phyloP scores from a whole-genome alignment of 768 basidiomycete genomes.

The Chlorophyllum brunneum region DNA sequence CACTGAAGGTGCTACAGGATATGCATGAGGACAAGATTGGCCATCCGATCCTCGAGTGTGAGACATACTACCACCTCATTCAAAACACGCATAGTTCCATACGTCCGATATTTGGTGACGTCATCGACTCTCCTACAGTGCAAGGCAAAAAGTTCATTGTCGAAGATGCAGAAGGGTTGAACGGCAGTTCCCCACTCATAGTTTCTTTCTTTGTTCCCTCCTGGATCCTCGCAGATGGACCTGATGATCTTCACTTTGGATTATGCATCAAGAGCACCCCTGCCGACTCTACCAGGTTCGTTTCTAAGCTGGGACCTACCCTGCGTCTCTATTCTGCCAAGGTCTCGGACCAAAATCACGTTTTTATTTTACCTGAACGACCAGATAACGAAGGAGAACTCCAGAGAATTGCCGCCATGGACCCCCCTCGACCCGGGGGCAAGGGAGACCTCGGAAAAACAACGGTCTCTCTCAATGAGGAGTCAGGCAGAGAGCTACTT shows the following conservation, averaged over 20 bases:
- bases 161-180: constrained; percentile 30
- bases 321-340: constrained; percentile 25
- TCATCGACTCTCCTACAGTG: constrained; percentile 5
- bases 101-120: constrained; percentile 30
- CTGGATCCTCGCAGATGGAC: constrained; percentile 25
- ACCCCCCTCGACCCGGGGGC: not conserved
- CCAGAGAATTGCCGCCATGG: not conserved
- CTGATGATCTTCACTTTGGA: constrained; percentile 19
- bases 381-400: constrained; percentile 16
- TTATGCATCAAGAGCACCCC: constrained; percentile 27
- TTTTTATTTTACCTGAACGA: constrained; percentile 28
- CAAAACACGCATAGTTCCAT: constrained; percentile 32
- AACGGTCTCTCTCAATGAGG: not conserved
- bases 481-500: not conserved
- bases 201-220: constrained; percentile 31
- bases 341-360: constrained; percentile 24
- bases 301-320: constrained; percentile 22
- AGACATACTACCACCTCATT: constrained; percentile 15
- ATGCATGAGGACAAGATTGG: constrained; percentile 19
- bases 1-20: constrained; percentile 24
- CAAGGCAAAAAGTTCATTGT: constrained; percentile 17
- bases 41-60: constrained; percentile 34
- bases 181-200: constrained; percentile 31
- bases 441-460: not conserved
- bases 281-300: constrained; percentile 6